phyloP scores from a whole-genome alignment of 2,329 filamentous ascomycete species.

The Sporothrix sp. region DNA sequence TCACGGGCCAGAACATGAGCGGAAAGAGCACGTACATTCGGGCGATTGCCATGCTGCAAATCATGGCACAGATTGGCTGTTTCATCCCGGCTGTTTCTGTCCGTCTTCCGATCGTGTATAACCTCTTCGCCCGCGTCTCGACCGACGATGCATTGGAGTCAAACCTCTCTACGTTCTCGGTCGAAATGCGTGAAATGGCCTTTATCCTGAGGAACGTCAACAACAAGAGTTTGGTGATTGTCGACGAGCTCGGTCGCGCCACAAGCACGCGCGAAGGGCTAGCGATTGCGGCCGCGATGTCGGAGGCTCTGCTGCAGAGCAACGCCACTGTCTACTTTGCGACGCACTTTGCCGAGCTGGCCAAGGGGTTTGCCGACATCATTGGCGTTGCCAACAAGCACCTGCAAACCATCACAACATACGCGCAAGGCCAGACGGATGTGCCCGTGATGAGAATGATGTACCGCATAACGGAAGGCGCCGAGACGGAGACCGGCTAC shows the following conservation, averaged over 20 bases:
- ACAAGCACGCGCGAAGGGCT: conserved; percentile 84
- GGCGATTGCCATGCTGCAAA: conserved; percentile 68
- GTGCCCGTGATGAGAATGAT: conserved; percentile 67
- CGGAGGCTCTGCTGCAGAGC: conserved; percentile 75
- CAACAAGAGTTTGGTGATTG: conserved; percentile 63
- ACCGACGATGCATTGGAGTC: conserved; percentile 81
- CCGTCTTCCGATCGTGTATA: conserved; percentile 67
- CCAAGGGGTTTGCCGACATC: conserved; percentile 62
- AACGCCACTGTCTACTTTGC: conserved; percentile 81
- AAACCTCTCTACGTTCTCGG: conserved; percentile 85
- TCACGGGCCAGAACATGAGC: conserved; percentile 97
- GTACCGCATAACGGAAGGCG: conserved; percentile 70
- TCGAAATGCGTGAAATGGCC: conserved; percentile 93
- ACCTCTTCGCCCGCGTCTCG: conserved; percentile 79
- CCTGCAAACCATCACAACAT: conserved; percentile 56
- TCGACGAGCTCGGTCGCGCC: conserved; percentile 86
- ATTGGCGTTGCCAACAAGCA: conserved; percentile 77
- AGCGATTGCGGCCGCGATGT: conserved; percentile 80
- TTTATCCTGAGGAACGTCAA: conserved; percentile 84
- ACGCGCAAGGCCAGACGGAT: conserved; percentile 26
- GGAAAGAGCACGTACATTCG: conserved; percentile 95
- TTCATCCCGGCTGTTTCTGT: conserved; percentile 85
- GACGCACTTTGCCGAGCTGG: conserved; percentile 82
- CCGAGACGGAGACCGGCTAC: conserved; percentile 63
- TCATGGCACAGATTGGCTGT: conserved; percentile 90